A percentile compares a stretch with the other conserved stretches of the same genome.
Conservation (phyloP, 345 rosid genomes). For the Anastatica hierochuntica region DNA sequence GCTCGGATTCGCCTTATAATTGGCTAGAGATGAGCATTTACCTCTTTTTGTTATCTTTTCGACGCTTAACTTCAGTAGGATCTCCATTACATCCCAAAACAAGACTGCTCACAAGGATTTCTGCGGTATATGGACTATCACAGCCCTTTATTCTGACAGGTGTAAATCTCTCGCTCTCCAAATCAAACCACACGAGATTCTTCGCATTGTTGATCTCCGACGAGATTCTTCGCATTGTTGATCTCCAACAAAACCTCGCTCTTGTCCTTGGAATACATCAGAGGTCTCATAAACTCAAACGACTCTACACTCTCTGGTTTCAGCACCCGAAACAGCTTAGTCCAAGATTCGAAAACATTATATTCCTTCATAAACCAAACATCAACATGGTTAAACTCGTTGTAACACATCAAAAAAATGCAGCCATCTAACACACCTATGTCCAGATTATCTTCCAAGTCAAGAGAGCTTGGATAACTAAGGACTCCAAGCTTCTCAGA, state of each 20-base stretch:
- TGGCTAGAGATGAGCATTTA: not conserved
- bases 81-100: constrained; percentile 21
- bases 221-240: constrained; percentile 21
- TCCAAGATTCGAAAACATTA: constrained; percentile 32
- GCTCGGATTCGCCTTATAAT: too few species aligned
- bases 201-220: too few species aligned
- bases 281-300: constrained; percentile 27
- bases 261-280: constrained; percentile 27
- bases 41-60: constrained; percentile 24
- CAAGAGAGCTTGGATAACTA: constrained; percentile 14
- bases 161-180: constrained; percentile 12
- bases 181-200: constrained; percentile 47
- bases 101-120: constrained; percentile 34
- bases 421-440: constrained; percentile 33
- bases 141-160: constrained; percentile 18
- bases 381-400: constrained; percentile 18
- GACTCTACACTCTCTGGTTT: constrained; percentile 2
- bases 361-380: constrained; percentile 45
- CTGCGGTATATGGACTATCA: constrained; percentile 6
- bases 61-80: not conserved
- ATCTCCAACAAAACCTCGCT: constrained; percentile 32
- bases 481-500: constrained; percentile 24
- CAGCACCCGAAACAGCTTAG: constrained; percentile 21
- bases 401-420: constrained; percentile 26
- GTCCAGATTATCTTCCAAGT: not conserved